Percentiles rank a stretch among this genome's conserved stretches.
Evolutionary conservation across 1,284 basidiomycete species (phyloP).

Genomic region (Sporisorium scitamineum): DNA sequence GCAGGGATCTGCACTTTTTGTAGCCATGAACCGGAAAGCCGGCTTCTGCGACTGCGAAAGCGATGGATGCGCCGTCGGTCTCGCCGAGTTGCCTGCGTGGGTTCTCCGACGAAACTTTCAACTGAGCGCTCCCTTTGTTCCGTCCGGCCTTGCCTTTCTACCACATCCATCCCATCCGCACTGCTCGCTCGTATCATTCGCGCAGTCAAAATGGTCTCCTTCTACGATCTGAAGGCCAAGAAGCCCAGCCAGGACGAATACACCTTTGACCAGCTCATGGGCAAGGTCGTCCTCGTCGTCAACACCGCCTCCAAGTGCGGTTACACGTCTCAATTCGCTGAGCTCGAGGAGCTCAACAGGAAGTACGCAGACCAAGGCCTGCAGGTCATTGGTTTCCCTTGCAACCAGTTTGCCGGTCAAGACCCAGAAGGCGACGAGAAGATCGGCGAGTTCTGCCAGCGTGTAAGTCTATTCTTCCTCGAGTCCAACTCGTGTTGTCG

Average conservation of each 20-base stretch:
- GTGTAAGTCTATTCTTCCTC: conserved; percentile 38
- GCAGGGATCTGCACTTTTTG: too few relatives aligned
- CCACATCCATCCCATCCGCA: conserved; percentile 4
- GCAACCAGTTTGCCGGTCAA: conserved; percentile 79
- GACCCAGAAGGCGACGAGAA: conserved; percentile 64
- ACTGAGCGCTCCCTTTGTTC: background rate
- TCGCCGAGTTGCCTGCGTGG: background rate
- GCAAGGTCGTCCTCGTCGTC: conserved; percentile 73
- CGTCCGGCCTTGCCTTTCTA: background rate
- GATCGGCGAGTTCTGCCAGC: conserved; percentile 63
- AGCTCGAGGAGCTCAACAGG: conserved; percentile 83
- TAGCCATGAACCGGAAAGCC: too few relatives aligned
- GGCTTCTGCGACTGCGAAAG: background rate
- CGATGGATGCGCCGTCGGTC: too few relatives aligned
- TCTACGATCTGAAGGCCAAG: conserved; percentile 67
- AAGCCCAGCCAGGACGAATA: conserved; percentile 56
- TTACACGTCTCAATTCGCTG: conserved; percentile 82
- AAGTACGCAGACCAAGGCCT: conserved; percentile 83
- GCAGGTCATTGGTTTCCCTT: conserved; percentile 87
- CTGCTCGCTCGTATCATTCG: background rate
- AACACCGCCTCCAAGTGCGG: conserved; percentile 76
- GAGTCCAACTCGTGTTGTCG: too few relatives aligned
- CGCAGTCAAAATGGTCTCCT: conserved; percentile 57
- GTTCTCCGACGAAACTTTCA: background rate
- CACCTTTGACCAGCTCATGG: conserved; percentile 70